Evolutionary conservation across 2,329 filamentous ascomycete species (phyloP), one percentile per base, ranked within the genome.

Genomic region (Calonectria honghensis): DNA sequence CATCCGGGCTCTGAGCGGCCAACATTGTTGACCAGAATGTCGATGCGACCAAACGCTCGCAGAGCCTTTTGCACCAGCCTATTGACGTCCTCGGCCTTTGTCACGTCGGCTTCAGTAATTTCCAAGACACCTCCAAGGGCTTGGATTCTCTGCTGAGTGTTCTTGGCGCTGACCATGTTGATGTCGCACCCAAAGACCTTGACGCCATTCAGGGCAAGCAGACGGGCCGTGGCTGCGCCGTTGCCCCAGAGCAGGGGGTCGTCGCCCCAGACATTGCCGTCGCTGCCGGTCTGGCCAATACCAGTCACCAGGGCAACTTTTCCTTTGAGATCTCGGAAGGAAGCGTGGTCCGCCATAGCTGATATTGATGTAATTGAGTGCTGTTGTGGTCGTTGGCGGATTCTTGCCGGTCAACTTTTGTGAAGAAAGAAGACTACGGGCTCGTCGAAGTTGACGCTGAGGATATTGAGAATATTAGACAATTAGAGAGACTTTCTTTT

Each of bases 141-240:
- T 13, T 39, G 20, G 13, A 61, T 37, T 35, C 32, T 61, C 3
- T 35, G 32, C 20, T 61, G n/a, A 4, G 54, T 61, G n/a, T 37
- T 20, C 5, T n/a, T n/a, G n/a, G 54, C 54, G 13, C 20, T 61
- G 3, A 39, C n/a, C 7, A 61, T 61, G 20, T 61, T 39, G 54
- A 61, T 61, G 32, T 61, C 54, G 13, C 54, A 61, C 37, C 54
- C 54, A 27, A 61, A 37, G 5, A 61, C 54, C 54, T 61, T 61
- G 32, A 61, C 54, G 13, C 54, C 54, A 9, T 61, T 61, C 6
- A n/a, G 32, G 14, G 32, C 35, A 4, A 61, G 54, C 1, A 61
- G 10, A 39, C 54, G 54, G 14, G 54, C 32, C 16, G 54, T 39
- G 16, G 20, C 6, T 1, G 54, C 54, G 9, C 54, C 54, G n/a